Evolutionary conservation across 148 eudicot genomes (phyloP).

Genomic region (Amaranthus cruentus): DNA sequence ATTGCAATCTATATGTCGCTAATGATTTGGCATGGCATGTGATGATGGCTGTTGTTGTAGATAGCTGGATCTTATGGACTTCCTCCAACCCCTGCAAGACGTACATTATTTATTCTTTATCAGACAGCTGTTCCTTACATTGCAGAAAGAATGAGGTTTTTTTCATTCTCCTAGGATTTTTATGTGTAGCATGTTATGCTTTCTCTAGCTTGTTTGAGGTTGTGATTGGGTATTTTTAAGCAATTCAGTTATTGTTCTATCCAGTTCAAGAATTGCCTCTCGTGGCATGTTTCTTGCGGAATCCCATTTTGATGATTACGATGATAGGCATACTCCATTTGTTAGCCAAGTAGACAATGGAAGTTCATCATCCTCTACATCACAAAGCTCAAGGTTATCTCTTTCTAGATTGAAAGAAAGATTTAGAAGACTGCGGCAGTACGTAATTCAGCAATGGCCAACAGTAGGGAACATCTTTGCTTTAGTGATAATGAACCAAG

Average conservation of each 20-base stretch:
- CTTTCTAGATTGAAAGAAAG: slow-evolving; percentile 54
- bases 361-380: slow-evolving; percentile 39
- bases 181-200: not conserved
- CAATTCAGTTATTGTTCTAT: slow-evolving; percentile 16
- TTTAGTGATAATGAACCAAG: slow-evolving; percentile 4
- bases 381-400: slow-evolving; percentile 37
- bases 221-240: slow-evolving; percentile 2
- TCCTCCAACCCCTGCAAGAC: slow-evolving; percentile 97
- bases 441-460: slow-evolving; percentile 74
- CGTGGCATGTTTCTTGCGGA: slow-evolving; percentile 72
- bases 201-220: not conserved
- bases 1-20: not conserved
- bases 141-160: slow-evolving; percentile 88
- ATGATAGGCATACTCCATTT: slow-evolving; percentile 25
- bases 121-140: slow-evolving; percentile 92
- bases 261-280: slow-evolving; percentile 91
- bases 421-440: slow-evolving; percentile 43
- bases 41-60: slow-evolving; percentile 37
- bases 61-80: slow-evolving; percentile 90
- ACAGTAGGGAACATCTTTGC: slow-evolving; percentile 41
- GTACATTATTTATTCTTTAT: slow-evolving; percentile 79
- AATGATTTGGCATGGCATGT: not conserved
- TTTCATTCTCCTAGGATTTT: not conserved
- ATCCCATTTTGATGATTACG: slow-evolving; percentile 46
- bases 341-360: slow-evolving; percentile 36